These are phyloP conservation scores for Panicum hallii DNA, from an alignment of 202 grass and related monocot genomes.

Conservation along the genomic window DNA sequence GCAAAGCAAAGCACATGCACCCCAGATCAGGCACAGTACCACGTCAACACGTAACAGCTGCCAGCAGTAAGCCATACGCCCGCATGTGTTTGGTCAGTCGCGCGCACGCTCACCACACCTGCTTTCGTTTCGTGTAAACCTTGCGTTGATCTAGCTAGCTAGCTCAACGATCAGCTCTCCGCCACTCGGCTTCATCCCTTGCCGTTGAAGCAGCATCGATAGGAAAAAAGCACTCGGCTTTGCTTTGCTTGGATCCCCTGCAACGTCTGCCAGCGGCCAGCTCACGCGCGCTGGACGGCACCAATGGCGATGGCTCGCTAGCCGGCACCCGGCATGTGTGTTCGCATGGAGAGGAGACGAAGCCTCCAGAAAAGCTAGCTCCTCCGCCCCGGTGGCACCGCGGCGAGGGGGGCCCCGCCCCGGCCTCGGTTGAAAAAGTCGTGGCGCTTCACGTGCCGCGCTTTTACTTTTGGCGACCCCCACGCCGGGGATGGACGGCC, in stretches of 20 bases:
- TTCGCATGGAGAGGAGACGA: background rate
- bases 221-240: background rate
- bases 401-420: too few species aligned
- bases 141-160: background rate
- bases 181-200: conserved; percentile 17
- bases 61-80: background rate
- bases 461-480: conserved; percentile 34
- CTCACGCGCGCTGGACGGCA: conserved; percentile 28
- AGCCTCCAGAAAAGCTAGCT: conserved; percentile 5
- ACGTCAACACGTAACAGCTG: background rate
- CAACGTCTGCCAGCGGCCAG: conserved; percentile 57
- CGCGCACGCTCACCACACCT: background rate
- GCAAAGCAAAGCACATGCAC: background rate
- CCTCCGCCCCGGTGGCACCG: background rate
- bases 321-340: background rate
- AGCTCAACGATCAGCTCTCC: too few species aligned
- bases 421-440: background rate
- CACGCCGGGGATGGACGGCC: background rate
- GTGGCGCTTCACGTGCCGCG: conserved; percentile 46
- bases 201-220: conserved; percentile 30
- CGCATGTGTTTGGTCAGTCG: background rate
- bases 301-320: background rate
- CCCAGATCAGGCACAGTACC: background rate
- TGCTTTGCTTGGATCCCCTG: conserved; percentile 65
- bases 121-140: conserved; percentile 9